phyloP scores from a whole-genome alignment of 2,329 filamentous ascomycete species.

The Chaetoscypha palmicola region DNA sequence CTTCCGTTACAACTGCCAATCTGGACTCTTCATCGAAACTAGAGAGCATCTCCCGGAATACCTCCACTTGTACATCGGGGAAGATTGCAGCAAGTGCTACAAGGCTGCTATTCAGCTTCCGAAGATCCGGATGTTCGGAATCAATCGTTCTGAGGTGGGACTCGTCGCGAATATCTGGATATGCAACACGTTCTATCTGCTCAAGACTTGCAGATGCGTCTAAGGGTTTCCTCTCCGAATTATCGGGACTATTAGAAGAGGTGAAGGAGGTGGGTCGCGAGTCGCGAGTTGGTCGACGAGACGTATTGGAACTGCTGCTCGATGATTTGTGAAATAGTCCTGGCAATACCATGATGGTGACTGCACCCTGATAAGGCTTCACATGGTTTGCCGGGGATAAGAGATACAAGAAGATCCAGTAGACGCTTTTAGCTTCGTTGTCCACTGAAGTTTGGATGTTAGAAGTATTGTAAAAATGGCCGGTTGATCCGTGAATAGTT shows the following conservation, averaged over 20 bases:
- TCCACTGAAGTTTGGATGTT: too few species aligned
- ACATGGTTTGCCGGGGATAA: constrained; percentile 22
- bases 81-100: constrained; percentile 65
- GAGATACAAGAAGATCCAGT: too few species aligned
- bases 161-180: constrained; percentile 51
- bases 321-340: constrained; percentile 40
- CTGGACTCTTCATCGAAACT: constrained; percentile 71
- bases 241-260: constrained; percentile 24
- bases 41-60: constrained; percentile 73
- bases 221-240: constrained; percentile 29
- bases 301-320: constrained; percentile 32
- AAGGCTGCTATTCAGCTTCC: constrained; percentile 63
- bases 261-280: too few species aligned
- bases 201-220: constrained; percentile 13
- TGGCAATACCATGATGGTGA: constrained; percentile 42
- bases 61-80: constrained; percentile 73
- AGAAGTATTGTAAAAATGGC: too few species aligned
- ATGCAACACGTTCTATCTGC: constrained; percentile 9
- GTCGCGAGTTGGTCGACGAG: constrained; percentile 22
- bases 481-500: too few species aligned
- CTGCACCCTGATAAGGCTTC: constrained; percentile 15
- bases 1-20: constrained; percentile 69
- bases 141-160: constrained; percentile 42
- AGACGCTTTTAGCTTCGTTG: too few species aligned
- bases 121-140: constrained; percentile 53